A percentile compares a stretch with the other conserved stretches of the same genome.
Conservation (phyloP, 257 asterid genomes). For the Fraxinus pennsylvanica region DNA sequence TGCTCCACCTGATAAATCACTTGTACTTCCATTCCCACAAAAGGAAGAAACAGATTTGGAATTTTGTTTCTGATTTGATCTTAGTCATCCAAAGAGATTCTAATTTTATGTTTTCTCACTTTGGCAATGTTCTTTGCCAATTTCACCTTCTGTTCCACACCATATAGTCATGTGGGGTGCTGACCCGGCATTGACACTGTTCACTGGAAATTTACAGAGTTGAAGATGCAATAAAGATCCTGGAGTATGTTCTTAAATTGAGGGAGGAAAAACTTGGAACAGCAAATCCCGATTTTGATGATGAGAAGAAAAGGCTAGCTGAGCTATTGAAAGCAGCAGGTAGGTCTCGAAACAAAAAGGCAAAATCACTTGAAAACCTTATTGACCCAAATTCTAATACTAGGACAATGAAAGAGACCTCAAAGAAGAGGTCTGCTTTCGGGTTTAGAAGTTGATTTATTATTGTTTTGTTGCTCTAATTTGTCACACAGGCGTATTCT, state of each 20-base stretch:
- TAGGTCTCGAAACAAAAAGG: conserved; percentile 84
- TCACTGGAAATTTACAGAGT: conserved; percentile 49
- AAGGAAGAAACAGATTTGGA: not conserved
- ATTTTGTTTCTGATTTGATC: not conserved
- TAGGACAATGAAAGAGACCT: conserved; percentile 83
- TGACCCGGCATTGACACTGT: not conserved
- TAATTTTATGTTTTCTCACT: not conserved
- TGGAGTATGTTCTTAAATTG: conserved; percentile 88
- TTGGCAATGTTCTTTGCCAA: not conserved
- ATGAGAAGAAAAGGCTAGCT: conserved; percentile 91
- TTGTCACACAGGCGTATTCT: conserved; percentile 34
- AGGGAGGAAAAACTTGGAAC: conserved; percentile 99
- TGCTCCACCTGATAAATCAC: too few relatives aligned
- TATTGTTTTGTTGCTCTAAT: not conserved
- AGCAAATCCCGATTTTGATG: conserved; percentile 93
- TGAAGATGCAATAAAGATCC: conserved; percentile 96
- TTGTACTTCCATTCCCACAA: not conserved
- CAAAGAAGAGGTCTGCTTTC: conserved; percentile 96
- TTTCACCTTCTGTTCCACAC: not conserved
- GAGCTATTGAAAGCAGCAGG: conserved; percentile 99
- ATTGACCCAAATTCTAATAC: conserved; percentile 73
- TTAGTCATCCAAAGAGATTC: not conserved
- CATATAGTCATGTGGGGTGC: not conserved
- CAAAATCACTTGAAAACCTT: conserved; percentile 91
- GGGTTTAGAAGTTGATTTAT: conserved; percentile 77